Evolutionary conservation across 108 stramenopile genomes (phyloP).

Genomic region (Skeletonema menzelii): DNA sequence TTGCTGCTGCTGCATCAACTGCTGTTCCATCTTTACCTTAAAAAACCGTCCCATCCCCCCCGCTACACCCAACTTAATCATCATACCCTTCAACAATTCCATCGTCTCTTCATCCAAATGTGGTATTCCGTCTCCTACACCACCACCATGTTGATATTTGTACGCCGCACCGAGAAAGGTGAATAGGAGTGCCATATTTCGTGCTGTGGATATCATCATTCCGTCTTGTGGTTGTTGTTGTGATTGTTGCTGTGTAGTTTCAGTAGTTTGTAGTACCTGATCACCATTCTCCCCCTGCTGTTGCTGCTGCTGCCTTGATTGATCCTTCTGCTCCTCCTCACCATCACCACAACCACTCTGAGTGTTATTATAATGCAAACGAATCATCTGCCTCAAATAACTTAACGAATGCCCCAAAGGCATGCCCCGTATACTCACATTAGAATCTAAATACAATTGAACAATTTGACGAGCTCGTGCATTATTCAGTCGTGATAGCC

Average conservation of each 20-base stretch:
- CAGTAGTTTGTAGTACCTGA: not conserved
- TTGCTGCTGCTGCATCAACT: not conserved
- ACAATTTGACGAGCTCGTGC: constrained; percentile 49
- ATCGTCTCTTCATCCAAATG: not conserved
- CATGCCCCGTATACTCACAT: constrained; percentile 60
- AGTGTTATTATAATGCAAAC: not conserved
- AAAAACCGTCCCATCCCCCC: not conserved
- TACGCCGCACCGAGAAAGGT: not conserved
- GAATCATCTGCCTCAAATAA: constrained; percentile 14
- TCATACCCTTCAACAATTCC: not conserved
- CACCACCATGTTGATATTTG: not conserved
- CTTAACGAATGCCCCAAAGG: constrained; percentile 48
- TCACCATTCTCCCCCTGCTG: not conserved
- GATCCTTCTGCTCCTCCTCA: not conserved
- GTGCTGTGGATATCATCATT: not conserved
- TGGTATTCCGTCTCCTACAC: too few relatives aligned
- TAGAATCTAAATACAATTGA: constrained; percentile 62
- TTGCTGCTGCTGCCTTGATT: not conserved
- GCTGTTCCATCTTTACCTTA: not conserved
- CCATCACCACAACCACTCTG: not conserved
- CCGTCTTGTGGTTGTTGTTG: constrained; percentile 11
- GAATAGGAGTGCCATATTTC: not conserved
- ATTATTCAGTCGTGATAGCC: constrained; percentile 52
- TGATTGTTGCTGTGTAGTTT: constrained; percentile 28
- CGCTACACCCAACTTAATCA: not conserved